Conservation (phyloP, 306 rosid species). For the Mimosa bimucronata region DNA sequence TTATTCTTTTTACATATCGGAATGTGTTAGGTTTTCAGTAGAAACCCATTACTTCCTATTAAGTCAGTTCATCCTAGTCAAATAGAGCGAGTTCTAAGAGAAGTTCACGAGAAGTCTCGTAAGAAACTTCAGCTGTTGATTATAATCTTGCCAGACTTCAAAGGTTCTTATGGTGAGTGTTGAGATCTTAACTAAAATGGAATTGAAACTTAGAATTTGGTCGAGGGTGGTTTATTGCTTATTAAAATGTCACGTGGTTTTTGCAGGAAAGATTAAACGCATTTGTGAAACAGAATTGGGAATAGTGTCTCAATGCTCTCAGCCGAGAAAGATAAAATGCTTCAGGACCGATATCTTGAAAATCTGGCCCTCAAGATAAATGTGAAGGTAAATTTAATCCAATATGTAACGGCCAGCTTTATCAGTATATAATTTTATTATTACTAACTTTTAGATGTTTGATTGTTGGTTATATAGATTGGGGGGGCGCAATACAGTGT, state of each 20-base stretch:
- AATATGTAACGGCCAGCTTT: not conserved
- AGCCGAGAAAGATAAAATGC: conserved; percentile 38
- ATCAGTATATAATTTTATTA: not conserved
- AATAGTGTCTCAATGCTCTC: conserved; percentile 81
- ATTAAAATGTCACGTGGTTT: not conserved
- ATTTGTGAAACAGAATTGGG: conserved; percentile 85
- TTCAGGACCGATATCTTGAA: conserved; percentile 64
- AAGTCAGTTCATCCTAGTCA: conserved; percentile 1
- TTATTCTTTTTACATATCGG: not conserved
- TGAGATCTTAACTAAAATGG: not conserved
- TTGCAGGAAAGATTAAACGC: conserved; percentile 67
- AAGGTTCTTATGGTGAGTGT: conserved; percentile 68
- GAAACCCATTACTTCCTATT: not conserved
- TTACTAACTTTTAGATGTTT: not conserved
- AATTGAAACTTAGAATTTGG: not conserved
- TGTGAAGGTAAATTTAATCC: conserved; percentile 63
- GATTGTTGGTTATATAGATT: conserved; percentile 45
- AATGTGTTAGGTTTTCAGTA: conserved; percentile 47
- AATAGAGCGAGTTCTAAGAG: conserved; percentile 47
- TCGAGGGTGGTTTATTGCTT: not conserved
- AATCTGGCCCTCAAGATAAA: conserved; percentile 79
- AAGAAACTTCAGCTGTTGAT: conserved; percentile 59
- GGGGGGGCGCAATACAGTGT: conserved; percentile 73
- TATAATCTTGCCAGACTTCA: conserved; percentile 70
- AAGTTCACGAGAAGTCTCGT: conserved; percentile 40